Evolutionary conservation across 208 protist genomes (phyloP).

Genomic region (Leishmania major): DNA sequence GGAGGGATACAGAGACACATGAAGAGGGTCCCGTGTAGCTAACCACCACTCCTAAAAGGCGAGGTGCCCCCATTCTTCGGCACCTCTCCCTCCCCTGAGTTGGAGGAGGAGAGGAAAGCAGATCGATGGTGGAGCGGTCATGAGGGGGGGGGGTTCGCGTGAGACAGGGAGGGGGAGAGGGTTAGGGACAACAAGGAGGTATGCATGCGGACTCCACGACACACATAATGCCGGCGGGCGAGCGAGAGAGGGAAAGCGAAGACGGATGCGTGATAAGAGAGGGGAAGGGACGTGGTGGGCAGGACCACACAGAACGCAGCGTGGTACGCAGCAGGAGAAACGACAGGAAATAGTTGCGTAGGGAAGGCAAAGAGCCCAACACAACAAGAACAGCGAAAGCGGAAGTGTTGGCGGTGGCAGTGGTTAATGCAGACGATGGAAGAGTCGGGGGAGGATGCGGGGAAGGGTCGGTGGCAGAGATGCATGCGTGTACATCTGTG

Average conservation of each 20-base stretch:
- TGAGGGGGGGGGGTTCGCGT: too few species aligned
- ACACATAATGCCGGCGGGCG: background rate
- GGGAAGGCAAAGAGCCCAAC: background rate
- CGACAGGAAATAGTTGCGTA: background rate
- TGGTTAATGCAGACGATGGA: background rate
- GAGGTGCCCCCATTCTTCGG: background rate
- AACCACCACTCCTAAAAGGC: background rate
- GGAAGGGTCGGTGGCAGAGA: background rate
- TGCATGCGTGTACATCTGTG: background rate
- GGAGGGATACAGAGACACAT: background rate
- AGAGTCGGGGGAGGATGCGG: background rate
- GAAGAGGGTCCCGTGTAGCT: background rate
- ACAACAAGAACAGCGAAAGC: background rate
- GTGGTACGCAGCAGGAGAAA: background rate
- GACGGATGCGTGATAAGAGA: background rate
- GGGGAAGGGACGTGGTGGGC: too few species aligned
- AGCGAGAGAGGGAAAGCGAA: background rate
- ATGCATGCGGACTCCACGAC: background rate
- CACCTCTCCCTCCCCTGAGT: background rate
- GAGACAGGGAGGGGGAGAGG: too few species aligned
- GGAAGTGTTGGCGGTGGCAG: background rate
- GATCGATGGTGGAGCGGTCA: too few species aligned
- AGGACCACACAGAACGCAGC: background rate
- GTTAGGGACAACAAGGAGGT: background rate
- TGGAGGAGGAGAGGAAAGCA: background rate